These are phyloP conservation scores for Fusarium sp. DNA, from an alignment of 2,329 filamentous ascomycete genomes.

Conservation along the genomic window DNA sequence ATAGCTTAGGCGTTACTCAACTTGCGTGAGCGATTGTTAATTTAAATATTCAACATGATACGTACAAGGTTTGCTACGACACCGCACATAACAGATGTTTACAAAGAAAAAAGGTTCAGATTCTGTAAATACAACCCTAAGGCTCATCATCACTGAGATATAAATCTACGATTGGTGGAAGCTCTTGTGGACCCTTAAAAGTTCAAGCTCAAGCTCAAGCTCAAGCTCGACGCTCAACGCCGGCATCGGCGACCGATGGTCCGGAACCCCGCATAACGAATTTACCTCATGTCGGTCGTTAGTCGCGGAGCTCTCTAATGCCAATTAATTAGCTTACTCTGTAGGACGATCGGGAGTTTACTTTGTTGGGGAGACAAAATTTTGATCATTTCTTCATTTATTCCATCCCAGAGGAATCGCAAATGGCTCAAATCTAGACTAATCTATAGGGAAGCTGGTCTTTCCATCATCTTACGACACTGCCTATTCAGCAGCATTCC, in stretches of 20 bases:
- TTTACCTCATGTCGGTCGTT: slow-evolving; percentile 9
- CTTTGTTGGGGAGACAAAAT: neutral
- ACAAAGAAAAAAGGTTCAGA: too few species aligned
- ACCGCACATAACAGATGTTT: too few species aligned
- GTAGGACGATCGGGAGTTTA: too few species aligned
- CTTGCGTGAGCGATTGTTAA: too few species aligned
- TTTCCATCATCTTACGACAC: slow-evolving; percentile 32
- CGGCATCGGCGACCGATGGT: slow-evolving; percentile 37
- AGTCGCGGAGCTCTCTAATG: neutral
- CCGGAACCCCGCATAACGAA: slow-evolving; percentile 29
- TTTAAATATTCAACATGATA: too few species aligned
- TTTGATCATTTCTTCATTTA: slow-evolving; percentile 45
- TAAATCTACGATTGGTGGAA: neutral
- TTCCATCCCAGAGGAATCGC: slow-evolving; percentile 39
- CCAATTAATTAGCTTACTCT: neutral
- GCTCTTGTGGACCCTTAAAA: slow-evolving; percentile 25
- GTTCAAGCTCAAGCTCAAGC: neutral
- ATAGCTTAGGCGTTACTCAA: neutral
- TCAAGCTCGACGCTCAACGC: neutral
- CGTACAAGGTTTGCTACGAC: too few species aligned
- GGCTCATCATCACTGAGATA: too few species aligned
- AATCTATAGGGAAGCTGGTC: slow-evolving; percentile 7
- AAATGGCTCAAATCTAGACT: slow-evolving; percentile 38
- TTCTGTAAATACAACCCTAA: too few species aligned
- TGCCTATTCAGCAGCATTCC: neutral